Conservation (phyloP, 768 basidiomycete genomes). For the Clitopilus passeckerianus region DNA sequence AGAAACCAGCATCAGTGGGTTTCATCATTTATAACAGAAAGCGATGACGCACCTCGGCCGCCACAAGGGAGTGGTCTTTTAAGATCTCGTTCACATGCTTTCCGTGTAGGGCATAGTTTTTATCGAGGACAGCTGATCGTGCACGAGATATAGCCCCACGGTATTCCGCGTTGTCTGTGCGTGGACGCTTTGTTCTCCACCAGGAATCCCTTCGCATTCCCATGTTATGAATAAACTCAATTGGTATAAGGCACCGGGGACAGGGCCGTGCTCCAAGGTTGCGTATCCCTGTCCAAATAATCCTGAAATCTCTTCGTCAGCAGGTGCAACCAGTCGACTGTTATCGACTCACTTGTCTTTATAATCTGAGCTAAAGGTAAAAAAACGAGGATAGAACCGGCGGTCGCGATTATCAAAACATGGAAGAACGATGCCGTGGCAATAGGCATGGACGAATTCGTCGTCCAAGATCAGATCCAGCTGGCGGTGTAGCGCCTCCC, state of each 20-base stretch:
- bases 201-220: constrained; percentile 4
- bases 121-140: not conserved
- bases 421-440: constrained; percentile 21
- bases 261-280: constrained; percentile 14
- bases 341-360: constrained; percentile 24
- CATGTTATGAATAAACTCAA: constrained; percentile 2
- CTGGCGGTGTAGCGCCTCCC: constrained; percentile 23
- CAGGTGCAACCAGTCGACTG: not conserved
- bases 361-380: constrained; percentile 30
- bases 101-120: not conserved
- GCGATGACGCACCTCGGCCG: constrained; percentile 15
- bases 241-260: constrained; percentile 11
- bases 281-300: constrained; percentile 13
- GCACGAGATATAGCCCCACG: not conserved
- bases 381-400: constrained; percentile 23
- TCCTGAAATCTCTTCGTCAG: constrained; percentile 5
- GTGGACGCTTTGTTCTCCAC: not conserved
- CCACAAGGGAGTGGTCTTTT: constrained; percentile 12
- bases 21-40: constrained; percentile 8
- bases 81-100: not conserved
- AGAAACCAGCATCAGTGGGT: no score
- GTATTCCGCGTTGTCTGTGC: constrained; percentile 2
- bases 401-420: constrained; percentile 24
- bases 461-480: constrained; percentile 20
- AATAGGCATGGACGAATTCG: constrained; percentile 20